Conservation (phyloP, 176 grass and related monocot genomes). For the Lolium perenne region DNA sequence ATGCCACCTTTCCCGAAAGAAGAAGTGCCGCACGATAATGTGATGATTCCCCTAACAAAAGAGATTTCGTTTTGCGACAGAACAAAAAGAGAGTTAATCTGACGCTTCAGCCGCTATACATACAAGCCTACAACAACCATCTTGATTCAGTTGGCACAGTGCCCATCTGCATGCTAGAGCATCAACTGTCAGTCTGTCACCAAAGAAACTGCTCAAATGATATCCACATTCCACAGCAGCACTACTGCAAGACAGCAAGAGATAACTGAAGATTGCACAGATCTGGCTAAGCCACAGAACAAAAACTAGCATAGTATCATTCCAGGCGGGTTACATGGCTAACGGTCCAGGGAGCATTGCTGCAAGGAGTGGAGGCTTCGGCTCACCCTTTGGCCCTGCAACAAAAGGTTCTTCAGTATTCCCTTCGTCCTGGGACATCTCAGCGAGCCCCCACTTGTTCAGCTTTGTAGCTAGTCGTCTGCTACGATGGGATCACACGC, state of each 20-base stretch:
- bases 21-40: not conserved
- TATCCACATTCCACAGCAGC: not conserved
- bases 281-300: not conserved
- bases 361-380: not conserved
- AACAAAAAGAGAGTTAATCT: not conserved
- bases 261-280: not conserved
- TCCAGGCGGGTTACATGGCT: not conserved
- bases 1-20: not conserved
- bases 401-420: constrained; percentile 9
- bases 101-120: not conserved
- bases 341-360: not conserved
- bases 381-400: not conserved
- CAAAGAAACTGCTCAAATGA: not conserved
- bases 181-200: not conserved
- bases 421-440: not conserved
- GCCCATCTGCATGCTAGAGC: not conserved
- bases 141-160: not conserved
- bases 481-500: constrained; percentile 53
- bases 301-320: not conserved
- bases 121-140: not conserved
- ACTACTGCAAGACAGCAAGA: not conserved
- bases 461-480: constrained; percentile 35
- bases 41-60: not conserved
- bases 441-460: not conserved
- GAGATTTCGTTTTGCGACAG: too few relatives aligned